Conservation (phyloP, 345 rosid genomes). For the Dipteronia sinensis region DNA sequence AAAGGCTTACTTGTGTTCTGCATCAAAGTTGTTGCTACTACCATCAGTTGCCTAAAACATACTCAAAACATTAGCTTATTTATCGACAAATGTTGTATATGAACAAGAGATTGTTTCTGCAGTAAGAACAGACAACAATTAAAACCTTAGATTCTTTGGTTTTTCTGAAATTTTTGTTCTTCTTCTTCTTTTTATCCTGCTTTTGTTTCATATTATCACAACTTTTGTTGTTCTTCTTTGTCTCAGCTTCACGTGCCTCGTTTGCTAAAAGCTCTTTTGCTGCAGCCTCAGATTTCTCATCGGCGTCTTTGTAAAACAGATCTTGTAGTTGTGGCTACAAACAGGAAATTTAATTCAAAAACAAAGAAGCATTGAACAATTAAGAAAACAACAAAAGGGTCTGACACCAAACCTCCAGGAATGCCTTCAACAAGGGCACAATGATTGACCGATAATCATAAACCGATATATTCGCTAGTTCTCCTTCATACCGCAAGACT, state of each 20-base stretch:
- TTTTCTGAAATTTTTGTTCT: neutral
- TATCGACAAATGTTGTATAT: too few relatives aligned
- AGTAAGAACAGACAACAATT: neutral
- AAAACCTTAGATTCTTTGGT: neutral
- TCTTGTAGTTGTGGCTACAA: neutral
- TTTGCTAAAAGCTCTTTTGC: neutral
- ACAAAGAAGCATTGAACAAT: neutral
- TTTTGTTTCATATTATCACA: neutral
- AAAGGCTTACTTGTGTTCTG: slow-evolving; percentile 1
- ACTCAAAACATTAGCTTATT: neutral
- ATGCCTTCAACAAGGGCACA: neutral
- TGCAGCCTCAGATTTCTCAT: neutral
- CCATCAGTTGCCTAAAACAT: neutral
- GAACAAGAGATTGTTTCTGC: too few relatives aligned
- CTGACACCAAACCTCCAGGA: neutral
- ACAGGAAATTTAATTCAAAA: neutral
- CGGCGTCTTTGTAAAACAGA: neutral
- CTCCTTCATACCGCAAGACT: neutral
- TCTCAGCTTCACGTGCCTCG: neutral
- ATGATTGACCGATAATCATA: slow-evolving; percentile 10
- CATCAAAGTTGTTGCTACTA: too few relatives aligned
- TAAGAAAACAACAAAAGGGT: neutral
- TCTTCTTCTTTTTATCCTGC: neutral
- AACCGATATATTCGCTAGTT: neutral
- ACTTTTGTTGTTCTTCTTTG: neutral